Conservation (phyloP, 176 grass and related monocot genomes). For the Oryza nivara region DNA sequence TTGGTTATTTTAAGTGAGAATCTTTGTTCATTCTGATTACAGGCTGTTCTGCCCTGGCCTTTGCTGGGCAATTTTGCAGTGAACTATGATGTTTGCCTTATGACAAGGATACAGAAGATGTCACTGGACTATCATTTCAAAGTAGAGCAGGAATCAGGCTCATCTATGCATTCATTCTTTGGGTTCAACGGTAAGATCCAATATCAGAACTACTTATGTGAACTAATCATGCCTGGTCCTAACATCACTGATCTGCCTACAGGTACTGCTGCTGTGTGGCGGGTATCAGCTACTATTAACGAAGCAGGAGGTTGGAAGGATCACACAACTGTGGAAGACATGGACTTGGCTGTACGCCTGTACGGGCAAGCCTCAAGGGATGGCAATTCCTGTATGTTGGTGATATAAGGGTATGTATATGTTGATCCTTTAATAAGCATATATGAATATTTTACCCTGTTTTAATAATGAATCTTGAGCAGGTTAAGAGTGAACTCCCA, state of each 20-base stretch:
- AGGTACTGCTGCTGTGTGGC: slow-evolving; percentile 82
- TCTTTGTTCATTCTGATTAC: slow-evolving; percentile 38
- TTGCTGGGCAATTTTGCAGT: slow-evolving; percentile 62
- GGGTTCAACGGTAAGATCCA: slow-evolving; percentile 69
- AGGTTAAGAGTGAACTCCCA: slow-evolving; percentile 81
- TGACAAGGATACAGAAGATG: slow-evolving; percentile 86
- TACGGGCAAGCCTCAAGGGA: slow-evolving; percentile 66
- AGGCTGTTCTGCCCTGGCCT: slow-evolving; percentile 49
- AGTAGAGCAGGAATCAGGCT: slow-evolving; percentile 79
- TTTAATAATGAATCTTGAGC: neutral
- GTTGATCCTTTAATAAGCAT: neutral
- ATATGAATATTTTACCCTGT: neutral
- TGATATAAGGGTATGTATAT: slow-evolving; percentile 53
- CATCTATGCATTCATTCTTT: slow-evolving; percentile 66
- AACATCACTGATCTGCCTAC: neutral
- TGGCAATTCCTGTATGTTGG: slow-evolving; percentile 79
- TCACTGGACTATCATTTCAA: slow-evolving; percentile 83
- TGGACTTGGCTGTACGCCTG: slow-evolving; percentile 60
- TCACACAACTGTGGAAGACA: slow-evolving; percentile 78
- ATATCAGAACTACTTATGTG: slow-evolving; percentile 2
- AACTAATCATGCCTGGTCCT: neutral
- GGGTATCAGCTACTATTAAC: slow-evolving; percentile 48
- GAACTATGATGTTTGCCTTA: slow-evolving; percentile 62
- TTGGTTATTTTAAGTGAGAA: slow-evolving; percentile 35
- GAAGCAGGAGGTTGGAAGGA: slow-evolving; percentile 81